phyloP scores from a whole-genome alignment of 352 stramenopile species.

The Globisporangium abappressorium region DNA sequence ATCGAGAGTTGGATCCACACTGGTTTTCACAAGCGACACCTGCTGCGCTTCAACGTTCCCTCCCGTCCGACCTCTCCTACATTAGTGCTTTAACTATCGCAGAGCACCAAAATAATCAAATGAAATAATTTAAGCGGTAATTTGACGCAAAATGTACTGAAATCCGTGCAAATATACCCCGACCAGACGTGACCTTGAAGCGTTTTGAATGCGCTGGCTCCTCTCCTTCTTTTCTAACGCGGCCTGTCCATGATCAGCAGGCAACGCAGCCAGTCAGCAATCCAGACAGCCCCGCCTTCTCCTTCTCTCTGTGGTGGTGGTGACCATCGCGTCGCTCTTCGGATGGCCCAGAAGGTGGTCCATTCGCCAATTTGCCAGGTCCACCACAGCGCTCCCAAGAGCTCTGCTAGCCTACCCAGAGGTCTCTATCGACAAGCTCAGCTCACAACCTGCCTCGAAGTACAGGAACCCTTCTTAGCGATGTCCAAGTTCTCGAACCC shows the following conservation, averaged over 20 bases:
- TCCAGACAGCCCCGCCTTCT: not conserved
- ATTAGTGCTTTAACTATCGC: not conserved
- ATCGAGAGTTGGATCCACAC: not conserved
- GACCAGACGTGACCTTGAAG: not conserved
- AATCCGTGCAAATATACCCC: not conserved
- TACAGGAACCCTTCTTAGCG: not conserved
- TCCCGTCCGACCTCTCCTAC: not conserved
- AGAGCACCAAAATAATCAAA: not conserved
- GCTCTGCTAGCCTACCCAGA: not conserved
- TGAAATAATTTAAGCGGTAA: not conserved
- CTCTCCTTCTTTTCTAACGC: not conserved
- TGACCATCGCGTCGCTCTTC: not conserved
- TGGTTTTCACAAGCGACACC: not conserved
- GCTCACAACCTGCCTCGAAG: not conserved
- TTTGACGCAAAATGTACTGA: not conserved
- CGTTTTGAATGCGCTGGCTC: not conserved
- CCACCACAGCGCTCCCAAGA: not conserved
- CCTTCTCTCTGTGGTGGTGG: not conserved
- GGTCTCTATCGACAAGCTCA: not conserved
- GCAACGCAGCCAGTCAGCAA: not conserved
- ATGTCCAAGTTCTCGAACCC: constrained; percentile 19
- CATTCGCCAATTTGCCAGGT: not conserved
- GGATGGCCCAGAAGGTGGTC: not conserved
- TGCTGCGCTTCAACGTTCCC: not conserved
- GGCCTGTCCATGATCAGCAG: not conserved